A percentile compares a stretch with the other conserved stretches of the same genome.
phyloP scores from a whole-genome alignment of 2,329 filamentous ascomycete genomes.

The Coniochaeta prunicola region DNA sequence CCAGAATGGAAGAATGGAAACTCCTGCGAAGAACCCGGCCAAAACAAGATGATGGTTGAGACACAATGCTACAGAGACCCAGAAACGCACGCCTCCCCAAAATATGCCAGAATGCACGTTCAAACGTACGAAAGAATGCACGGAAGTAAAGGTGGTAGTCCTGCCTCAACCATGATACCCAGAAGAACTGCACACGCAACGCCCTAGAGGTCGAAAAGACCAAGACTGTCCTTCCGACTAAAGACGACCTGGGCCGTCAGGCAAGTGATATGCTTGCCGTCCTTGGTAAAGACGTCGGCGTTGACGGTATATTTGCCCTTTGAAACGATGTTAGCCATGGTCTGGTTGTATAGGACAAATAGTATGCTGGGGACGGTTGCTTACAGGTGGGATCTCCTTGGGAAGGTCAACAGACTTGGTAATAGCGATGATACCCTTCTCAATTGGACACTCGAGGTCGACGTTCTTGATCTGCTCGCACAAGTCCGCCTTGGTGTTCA shows the following conservation, averaged over 20 bases:
- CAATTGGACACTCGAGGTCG: constrained; percentile 79
- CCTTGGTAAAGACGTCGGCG: constrained; percentile 73
- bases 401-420: constrained; percentile 81
- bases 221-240: constrained; percentile 23
- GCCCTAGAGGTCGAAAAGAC: constrained; percentile 7
- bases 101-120: neutral
- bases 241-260: constrained; percentile 70
- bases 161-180: neutral
- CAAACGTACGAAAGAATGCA: neutral
- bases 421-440: constrained; percentile 67
- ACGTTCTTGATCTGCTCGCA: constrained; percentile 88
- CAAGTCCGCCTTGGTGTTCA: constrained; percentile 73
- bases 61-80: neutral
- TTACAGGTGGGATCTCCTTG: constrained; percentile 78
- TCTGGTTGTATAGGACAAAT: neutral
- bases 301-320: constrained; percentile 86
- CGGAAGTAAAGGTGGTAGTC: neutral
- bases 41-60: neutral
- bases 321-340: constrained; percentile 11
- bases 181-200: neutral
- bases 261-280: constrained; percentile 75
- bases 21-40: neutral
- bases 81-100: neutral
- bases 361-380: constrained; percentile 25
- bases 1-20: neutral